phyloP scores from a whole-genome alignment of 1,139 yeast species.

The Eremothecium cymbalariae region DNA sequence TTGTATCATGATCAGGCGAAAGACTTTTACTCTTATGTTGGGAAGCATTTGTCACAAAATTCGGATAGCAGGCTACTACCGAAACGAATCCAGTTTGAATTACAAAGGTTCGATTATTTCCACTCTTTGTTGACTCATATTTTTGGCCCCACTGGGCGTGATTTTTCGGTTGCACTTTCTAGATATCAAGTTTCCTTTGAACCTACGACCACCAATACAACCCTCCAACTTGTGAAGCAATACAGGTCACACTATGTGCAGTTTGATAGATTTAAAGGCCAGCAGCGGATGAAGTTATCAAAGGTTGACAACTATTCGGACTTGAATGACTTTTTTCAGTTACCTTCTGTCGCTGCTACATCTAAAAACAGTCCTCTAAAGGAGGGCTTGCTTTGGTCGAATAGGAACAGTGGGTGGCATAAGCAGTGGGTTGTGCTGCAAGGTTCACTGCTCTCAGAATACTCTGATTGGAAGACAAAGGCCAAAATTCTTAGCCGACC shows the following conservation, averaged over 20 bases:
- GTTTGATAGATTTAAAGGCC: slow-evolving; percentile 1
- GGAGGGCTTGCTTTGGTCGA: slow-evolving; percentile 57
- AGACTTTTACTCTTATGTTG: slow-evolving; percentile 44
- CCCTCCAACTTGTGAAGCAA: slow-evolving; percentile 3
- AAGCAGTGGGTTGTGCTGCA: slow-evolving; percentile 79
- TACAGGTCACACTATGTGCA: slow-evolving; percentile 1
- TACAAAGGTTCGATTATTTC: slow-evolving; percentile 64
- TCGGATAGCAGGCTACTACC: slow-evolving; percentile 9
- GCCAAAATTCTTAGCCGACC: slow-evolving; percentile 55
- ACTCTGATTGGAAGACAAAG: slow-evolving; percentile 66
- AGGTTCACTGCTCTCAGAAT: slow-evolving; percentile 61
- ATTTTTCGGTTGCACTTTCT: slow-evolving; percentile 1
- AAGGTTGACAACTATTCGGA: slow-evolving; percentile 7
- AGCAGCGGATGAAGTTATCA: slow-evolving; percentile 5
- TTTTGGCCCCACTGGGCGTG: slow-evolving; percentile 7
- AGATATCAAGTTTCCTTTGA: slow-evolving; percentile 2
- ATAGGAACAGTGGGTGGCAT: slow-evolving; percentile 71
- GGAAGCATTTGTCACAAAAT: slow-evolving; percentile 8
- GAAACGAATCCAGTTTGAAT: slow-evolving; percentile 41
- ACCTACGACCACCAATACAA: neutral
- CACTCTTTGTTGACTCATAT: slow-evolving; percentile 46
- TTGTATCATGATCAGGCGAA: slow-evolving; percentile 43
- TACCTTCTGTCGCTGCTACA: slow-evolving; percentile 2
- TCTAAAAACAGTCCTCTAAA: slow-evolving; percentile 20
- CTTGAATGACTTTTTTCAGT: slow-evolving; percentile 6